Base-by-base conservation (phyloP, 2,329 filamentous ascomycete species). In the Epichloe scottii region DNA sequence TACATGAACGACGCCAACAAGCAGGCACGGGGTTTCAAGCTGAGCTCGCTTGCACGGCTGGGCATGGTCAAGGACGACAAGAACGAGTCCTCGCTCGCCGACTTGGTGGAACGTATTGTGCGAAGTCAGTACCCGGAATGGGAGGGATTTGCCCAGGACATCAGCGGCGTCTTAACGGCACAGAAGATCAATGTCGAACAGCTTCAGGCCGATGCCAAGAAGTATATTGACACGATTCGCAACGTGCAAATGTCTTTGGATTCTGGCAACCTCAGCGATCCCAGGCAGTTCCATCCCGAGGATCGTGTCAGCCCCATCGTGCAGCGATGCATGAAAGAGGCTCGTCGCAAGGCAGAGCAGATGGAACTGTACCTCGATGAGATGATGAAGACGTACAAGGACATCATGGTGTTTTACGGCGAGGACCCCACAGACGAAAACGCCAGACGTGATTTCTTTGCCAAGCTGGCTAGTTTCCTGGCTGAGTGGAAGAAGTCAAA, bases 1-100 rank as follows among this genome's bases (percentile, higher is more conserved):
- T 98, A 95, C 76, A 98, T 98, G 93, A 98, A 98, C 74, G 93
- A 97, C 65, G 85, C 90, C 51, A 97, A 96, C 71, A 98, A 98
- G 72, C 93, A 97, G 70, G 93, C 93, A 4, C 87, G 85, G 52
- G 93, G 93, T 55, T 98, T 98, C 83, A 98, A 98, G 73, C 81
- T 98, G 14, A 93, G 89, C 63, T 96, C 93, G 5, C 82, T 98
- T 46, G 87, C 88, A 30, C 83, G 93, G 51, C 74, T 98, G 51
- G 90, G 86, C 54, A 97, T 98, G 90, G 88, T 97, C 63, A 98
- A 98, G 72, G 93, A 98, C 64, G 89, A 95, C 73, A 96, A 96
- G 77, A 98, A 98, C 68, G 87, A 97, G 68, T 91, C 89, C 1
- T 96, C 89, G 0, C 85, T 98, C 63, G 89, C 91, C 51, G 93